These are phyloP conservation scores for Coemansia aciculifera DNA, from an alignment of 192 early-diverging fungal species.

Conservation along the genomic window DNA sequence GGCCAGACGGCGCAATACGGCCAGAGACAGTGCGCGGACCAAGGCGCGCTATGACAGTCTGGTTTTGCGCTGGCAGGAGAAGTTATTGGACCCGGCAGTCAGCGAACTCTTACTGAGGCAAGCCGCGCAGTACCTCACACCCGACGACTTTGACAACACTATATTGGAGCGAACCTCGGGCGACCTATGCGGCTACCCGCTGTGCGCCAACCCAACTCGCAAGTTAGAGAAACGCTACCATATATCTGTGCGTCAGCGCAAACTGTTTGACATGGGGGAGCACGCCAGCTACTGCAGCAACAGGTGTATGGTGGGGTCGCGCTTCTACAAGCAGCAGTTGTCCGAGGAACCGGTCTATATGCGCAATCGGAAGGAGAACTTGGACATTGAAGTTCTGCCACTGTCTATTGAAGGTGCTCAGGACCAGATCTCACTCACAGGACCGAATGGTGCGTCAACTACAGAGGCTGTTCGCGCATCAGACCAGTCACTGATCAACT, in stretches of 20 bases:
- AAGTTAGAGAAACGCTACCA: constrained; percentile 50
- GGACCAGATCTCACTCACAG: not conserved
- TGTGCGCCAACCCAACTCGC: constrained; percentile 58
- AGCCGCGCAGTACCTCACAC: constrained; percentile 64
- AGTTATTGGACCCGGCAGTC: constrained; percentile 25
- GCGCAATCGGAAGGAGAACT: constrained; percentile 24
- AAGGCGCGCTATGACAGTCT: constrained; percentile 38
- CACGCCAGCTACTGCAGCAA: constrained; percentile 69
- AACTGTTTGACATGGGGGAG: constrained; percentile 77
- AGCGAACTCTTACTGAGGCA: constrained; percentile 26
- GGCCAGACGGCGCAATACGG: constrained; percentile 9
- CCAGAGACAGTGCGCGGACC: constrained; percentile 31
- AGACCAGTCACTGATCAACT: constrained; percentile 13
- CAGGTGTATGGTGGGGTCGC: constrained; percentile 70
- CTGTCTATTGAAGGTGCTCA: not conserved
- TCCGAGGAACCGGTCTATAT: constrained; percentile 76
- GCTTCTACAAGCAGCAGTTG: constrained; percentile 69
- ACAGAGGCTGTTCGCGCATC: not conserved
- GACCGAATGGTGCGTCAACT: not conserved
- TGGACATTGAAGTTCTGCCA: constrained; percentile 27
- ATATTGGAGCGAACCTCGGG: constrained; percentile 71
- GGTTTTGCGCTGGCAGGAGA: constrained; percentile 46
- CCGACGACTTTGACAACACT: constrained; percentile 66
- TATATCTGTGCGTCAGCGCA: constrained; percentile 69
- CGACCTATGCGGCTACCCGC: constrained; percentile 79